Evolutionary conservation across 2,329 filamentous ascomycete genomes (phyloP), one percentile per base, ranked within the genome.

Genomic region (Botrytis fragariae): DNA sequence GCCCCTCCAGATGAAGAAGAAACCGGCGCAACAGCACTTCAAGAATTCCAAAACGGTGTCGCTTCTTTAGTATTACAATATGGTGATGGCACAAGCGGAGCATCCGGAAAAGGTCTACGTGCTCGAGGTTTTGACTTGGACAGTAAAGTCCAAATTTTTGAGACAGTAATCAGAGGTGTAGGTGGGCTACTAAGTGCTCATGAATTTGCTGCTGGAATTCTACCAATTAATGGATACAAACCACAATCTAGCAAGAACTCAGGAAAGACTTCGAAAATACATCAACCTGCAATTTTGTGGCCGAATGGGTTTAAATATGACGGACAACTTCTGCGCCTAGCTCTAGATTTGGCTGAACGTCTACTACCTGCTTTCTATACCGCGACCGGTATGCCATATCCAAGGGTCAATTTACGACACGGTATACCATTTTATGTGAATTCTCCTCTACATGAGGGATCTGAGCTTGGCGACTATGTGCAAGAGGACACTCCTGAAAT

Each of bases 61-160:
- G 86, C 88, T 74, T 86, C 91, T 69, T 85, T 98, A 77, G 92
- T 98, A 4, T 85, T 89, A 76, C 86, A 96, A 78, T 98, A 98
- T 81, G 95, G 95, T 6, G 95, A 98, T 82, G 95, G 95, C 2
- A 90, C 90, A 44, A 83, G 86, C 14, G 91, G 92, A 4, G 85
- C 88, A 22, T 86, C 87, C 8, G 93, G 93, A 10, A 87, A 89
- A 79, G 95, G 95, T 5, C 85, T 87, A 73, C 87, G 94, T 76
- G 90, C 91, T 5, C 88, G 90, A 72, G 96, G 94, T 0, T 99
- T 99, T 79, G 94, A 99, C 82, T 85, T 97, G 59, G 95, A 99
- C 83, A 97, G 95, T 84, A 99, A 98, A 83, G 96, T 99, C 2
- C 95, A 99, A 83, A 94, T 99, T 57, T 99, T 99, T 80, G 96